A percentile compares a stretch with the other conserved stretches of the same genome.
Evolutionary conservation across 169 alveolate genomes (phyloP).

Genomic region (Plasmodium falciparum): DNA sequence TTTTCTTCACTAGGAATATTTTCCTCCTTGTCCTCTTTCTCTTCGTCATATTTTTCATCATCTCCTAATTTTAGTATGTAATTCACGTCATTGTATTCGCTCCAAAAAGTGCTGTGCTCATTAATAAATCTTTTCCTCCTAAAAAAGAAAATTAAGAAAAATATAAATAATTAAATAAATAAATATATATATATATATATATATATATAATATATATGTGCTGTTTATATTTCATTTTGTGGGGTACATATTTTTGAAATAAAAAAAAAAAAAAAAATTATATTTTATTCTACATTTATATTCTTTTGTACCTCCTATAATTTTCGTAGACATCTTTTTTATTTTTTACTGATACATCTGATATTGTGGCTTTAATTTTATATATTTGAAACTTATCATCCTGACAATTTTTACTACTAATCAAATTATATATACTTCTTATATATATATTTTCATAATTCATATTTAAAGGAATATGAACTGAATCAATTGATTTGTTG

Average conservation of each 20-base stretch:
- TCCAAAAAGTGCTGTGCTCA: conserved; percentile 76
- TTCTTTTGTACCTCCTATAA: conserved; percentile 1
- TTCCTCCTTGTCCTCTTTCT: background rate
- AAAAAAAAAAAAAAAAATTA: background rate
- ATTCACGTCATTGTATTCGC: conserved; percentile 36
- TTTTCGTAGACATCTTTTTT: background rate
- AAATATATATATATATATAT: background rate
- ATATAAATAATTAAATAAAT: background rate
- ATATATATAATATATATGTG: background rate
- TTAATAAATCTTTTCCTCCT: conserved; percentile 68
- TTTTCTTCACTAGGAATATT: background rate
- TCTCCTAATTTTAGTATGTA: conserved; percentile 12
- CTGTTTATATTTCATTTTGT: background rate
- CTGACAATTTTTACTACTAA: conserved; percentile 9
- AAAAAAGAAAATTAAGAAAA: background rate
- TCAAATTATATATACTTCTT: conserved; percentile 44
- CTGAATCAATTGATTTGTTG: conserved; percentile 19
- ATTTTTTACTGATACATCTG: background rate
- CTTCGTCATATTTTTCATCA: conserved; percentile 5
- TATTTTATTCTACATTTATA: background rate
- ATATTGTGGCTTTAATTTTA: conserved; percentile 15
- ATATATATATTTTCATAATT: conserved; percentile 55
- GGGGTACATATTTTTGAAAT: background rate
- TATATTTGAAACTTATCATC: conserved; percentile 9
- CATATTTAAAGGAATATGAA: conserved; percentile 29